A percentile compares a stretch with the other conserved stretches of the same genome.
Conservation (phyloP, 1,139 yeast species). For the Candida sp. region DNA sequence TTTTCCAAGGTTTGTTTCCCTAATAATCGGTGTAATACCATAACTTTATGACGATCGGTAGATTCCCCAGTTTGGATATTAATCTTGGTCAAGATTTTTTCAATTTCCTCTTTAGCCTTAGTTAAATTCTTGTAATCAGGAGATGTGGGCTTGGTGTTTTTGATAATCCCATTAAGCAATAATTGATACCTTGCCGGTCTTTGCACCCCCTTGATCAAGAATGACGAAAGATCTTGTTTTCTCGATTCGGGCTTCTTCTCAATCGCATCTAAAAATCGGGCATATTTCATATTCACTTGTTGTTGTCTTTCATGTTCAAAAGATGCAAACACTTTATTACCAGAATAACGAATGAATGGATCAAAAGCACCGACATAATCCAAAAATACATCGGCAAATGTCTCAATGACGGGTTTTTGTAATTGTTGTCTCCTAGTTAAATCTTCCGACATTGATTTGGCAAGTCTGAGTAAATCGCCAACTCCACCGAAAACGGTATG, state of each 20-base stretch:
- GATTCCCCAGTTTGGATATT: constrained; percentile 93
- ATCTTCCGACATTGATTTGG: constrained; percentile 84
- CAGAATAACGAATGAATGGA: constrained; percentile 90
- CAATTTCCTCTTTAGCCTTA: constrained; percentile 73
- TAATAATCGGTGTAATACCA: constrained; percentile 71
- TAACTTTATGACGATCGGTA: constrained; percentile 87
- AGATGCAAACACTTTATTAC: constrained; percentile 95
- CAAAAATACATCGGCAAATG: constrained; percentile 83
- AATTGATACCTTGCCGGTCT: constrained; percentile 94
- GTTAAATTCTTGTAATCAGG: constrained; percentile 72
- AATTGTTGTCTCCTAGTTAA: constrained; percentile 84
- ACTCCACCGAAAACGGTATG: constrained; percentile 91
- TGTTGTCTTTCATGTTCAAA: constrained; percentile 95
- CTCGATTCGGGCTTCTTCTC: constrained; percentile 87
- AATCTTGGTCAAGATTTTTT: constrained; percentile 73
- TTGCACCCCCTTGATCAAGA: constrained; percentile 92
- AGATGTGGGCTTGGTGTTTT: constrained; percentile 71
- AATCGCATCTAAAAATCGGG: constrained; percentile 88
- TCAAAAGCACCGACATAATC: constrained; percentile 86
- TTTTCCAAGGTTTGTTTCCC: constrained; percentile 83
- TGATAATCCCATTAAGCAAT: constrained; percentile 76
- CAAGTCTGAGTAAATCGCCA: constrained; percentile 80
- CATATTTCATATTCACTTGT: constrained; percentile 84
- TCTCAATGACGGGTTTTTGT: constrained; percentile 76
- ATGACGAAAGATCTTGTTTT: constrained; percentile 89